Evolutionary conservation across 176 grass and related monocot species (phyloP), one percentile per base, ranked within the genome.

Genomic region (Oryza glaberrima): DNA sequence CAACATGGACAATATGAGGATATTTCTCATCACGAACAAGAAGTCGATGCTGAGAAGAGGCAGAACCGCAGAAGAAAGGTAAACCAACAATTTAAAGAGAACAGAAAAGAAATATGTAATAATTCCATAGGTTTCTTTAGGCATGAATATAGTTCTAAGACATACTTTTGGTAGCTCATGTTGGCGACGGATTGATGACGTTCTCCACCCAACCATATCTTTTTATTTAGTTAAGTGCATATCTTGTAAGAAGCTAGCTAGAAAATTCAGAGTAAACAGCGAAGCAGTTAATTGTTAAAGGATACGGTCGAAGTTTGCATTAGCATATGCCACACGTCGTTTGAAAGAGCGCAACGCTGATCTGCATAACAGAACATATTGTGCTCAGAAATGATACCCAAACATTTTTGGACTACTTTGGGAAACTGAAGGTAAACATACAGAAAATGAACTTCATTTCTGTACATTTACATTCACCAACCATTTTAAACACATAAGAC

Each of bases 121-220:
- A 63, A 81, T 56, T 43, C 64, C 69, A 13, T 82, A 17, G 15
- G 66, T 40, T 83, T 79, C 43, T 58, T 80, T 44, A 45, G 56
- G 64, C 58, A 84, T 85, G 63, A 72, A 69, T 79, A 35, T 72
- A 84, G 35, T 22, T 11, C 65, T 72, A 76, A 71, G 32, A 79
- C 63, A 65, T 95, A 98, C 96, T 76, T 95, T 95, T 72, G 96
- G 96, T 79, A 98, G 90, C 84, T 98, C 96, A 7, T 93, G 87
- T 79, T 98, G 96, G 82, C 93, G 91, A 40, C 96, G 85, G 74
- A 98, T 98, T 51, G 96, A 98, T 83, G 96, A 98, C 43, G 96
- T 98, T 78, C 96, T 94, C 96, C 96, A 98, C 73, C 96, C 96
- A 51, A 98, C 96, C 91, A 98, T 98, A 94, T 98, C 96, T 98